These are phyloP conservation scores for Paramecium pentaurelia DNA, from an alignment of 73 alveolate species.

Conservation along the genomic window DNA sequence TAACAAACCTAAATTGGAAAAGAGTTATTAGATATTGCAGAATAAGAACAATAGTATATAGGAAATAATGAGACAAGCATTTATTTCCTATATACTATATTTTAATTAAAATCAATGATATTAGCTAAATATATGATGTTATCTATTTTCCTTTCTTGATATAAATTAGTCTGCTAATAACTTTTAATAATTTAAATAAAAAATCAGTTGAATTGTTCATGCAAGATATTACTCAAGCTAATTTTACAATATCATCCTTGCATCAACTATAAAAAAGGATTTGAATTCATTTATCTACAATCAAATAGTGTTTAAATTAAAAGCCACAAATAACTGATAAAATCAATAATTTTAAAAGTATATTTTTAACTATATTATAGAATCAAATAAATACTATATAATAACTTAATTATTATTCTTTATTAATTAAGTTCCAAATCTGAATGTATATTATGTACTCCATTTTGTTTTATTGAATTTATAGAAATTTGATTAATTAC, in stretches of 20 bases:
- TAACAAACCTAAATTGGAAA: too few species aligned
- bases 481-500: neutral
- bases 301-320: neutral
- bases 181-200: too few species aligned
- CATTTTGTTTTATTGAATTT: neutral
- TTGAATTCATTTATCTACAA: neutral
- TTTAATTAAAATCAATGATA: too few species aligned
- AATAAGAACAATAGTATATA: too few species aligned
- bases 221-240: neutral
- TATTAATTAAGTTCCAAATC: neutral
- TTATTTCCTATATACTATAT: too few species aligned
- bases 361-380: neutral
- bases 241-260: neutral
- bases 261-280: too few species aligned
- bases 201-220: neutral
- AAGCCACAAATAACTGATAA: neutral
- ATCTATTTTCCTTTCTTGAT: too few species aligned
- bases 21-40: too few species aligned
- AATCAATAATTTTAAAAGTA: neutral
- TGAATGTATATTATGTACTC: neutral
- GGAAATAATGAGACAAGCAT: too few species aligned
- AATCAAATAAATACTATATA: neutral
- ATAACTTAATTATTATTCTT: neutral
- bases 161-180: neutral
- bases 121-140: too few species aligned